Evolutionary conservation across 176 grass and related monocot genomes (phyloP), one percentile per base, ranked within the genome.

Genomic region (Paspalum vaginatum): DNA sequence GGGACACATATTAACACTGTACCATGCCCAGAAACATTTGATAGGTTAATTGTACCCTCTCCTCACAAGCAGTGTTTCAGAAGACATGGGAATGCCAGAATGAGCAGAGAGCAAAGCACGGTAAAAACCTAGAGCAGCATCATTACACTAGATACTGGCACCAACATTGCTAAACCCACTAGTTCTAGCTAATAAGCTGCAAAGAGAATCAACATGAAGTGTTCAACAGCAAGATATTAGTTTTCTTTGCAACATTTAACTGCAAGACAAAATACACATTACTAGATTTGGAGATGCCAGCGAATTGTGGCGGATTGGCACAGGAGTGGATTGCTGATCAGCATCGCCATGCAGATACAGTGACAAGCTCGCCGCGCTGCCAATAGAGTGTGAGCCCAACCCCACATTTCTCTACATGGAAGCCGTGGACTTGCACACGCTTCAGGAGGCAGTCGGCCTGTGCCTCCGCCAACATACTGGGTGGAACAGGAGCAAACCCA

Each of bases 361-460:
- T 92, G 54, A 92, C 87, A 13, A 97, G 85, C 82, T 97, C 94
- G 0, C 80, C 76, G 0, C 44, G 76, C 57, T 94, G 94, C 94
- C 94, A 97, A 24, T 65, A 90, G 63, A 97, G 92, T 15, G 76
- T 75, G 58, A 97, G 89, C 15, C 79, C 88, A 50, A 61, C 79
- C 51, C 89, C 89, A 5, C 85, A 76, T 45, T 89, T 97, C 87
- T 97, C 87, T 58, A 97, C 91, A 14, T 94, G 89, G 79, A 97
- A 97, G 5, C 91, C 94, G 47, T 85, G 90, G 65, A 97, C 89
- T 45, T 88, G 94, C 79, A 92, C 91, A 68, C 91, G 88, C 82
- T 94, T 92, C 43, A 93, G 47, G 43, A 97, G 89, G 78, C 91
- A 97, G 39, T 90, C 89, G 0, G 94, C 94, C 85, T 97, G 91